These are phyloP conservation scores for Orbilia oligospora DNA, from an alignment of 2,329 filamentous ascomycete genomes.

Conservation along the genomic window DNA sequence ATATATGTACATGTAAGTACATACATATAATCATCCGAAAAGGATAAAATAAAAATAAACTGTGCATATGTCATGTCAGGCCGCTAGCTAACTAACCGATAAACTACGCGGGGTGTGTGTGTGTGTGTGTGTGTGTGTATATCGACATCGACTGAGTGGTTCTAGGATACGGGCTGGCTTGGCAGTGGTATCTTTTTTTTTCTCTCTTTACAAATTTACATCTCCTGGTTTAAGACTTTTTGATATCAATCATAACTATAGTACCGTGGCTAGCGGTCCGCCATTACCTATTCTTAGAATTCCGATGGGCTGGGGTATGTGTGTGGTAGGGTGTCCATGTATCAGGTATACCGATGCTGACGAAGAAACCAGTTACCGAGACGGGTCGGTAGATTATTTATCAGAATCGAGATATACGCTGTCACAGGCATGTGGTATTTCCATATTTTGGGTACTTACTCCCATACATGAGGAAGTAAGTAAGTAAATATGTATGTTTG, in stretches of 20 bases:
- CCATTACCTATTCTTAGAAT: constrained; percentile 23
- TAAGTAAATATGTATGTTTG: not conserved
- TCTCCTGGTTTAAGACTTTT: constrained; percentile 21
- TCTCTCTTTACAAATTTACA: too few relatives aligned
- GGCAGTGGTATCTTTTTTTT: too few relatives aligned
- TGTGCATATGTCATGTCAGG: constrained; percentile 15
- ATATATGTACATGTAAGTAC: not conserved
- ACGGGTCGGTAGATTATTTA: constrained; percentile 35
- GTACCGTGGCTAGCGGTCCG: too few relatives aligned
- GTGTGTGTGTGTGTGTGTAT: too few relatives aligned
- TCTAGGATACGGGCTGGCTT: not conserved
- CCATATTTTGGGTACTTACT: not conserved
- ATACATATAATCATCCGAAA: not conserved
- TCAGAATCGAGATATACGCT: constrained; percentile 21
- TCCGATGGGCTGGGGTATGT: constrained; percentile 4
- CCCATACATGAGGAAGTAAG: not conserved
- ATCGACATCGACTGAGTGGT: not conserved
- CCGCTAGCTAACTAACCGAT: not conserved
- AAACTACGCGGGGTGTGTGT: too few relatives aligned
- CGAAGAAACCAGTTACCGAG: constrained; percentile 21
- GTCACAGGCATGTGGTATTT: constrained; percentile 28
- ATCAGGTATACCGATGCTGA: constrained; percentile 30
- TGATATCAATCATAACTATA: constrained; percentile 7
- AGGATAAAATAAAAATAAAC: constrained; percentile 6
- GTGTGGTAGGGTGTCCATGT: not conserved